These are phyloP conservation scores for Lolium rigidum DNA, from an alignment of 176 grass and related monocot genomes.

Conservation along the genomic window DNA sequence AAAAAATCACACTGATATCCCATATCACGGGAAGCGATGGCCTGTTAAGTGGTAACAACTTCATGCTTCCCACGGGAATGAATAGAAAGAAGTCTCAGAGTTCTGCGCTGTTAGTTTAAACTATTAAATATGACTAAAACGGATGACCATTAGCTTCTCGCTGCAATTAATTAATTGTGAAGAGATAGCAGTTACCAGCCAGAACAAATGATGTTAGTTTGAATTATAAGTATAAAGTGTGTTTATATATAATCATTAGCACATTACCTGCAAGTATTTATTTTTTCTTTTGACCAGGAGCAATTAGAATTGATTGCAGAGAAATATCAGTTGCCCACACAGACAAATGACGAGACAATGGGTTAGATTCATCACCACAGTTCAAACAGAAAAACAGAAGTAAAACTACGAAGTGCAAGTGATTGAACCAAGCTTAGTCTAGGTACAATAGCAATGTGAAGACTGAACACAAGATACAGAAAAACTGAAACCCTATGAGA, in stretches of 20 bases:
- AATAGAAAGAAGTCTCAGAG: not conserved
- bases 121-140: not conserved
- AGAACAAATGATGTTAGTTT: constrained; percentile 24
- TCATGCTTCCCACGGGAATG: not conserved
- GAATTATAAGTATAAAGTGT: not conserved
- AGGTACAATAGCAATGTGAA: constrained; percentile 2
- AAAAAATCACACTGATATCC: not conserved
- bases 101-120: not conserved
- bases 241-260: not conserved
- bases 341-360: constrained; percentile 9
- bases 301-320: not conserved
- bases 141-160: not conserved
- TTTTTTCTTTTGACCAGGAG: not conserved
- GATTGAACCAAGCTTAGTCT: not conserved
- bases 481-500: constrained; percentile 20
- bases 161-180: not conserved
- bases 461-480: constrained; percentile 21
- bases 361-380: not conserved
- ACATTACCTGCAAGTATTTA: not conserved
- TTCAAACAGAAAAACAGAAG: constrained; percentile 11
- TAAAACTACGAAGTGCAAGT: constrained; percentile 2
- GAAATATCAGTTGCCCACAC: not conserved
- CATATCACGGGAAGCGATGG: not conserved
- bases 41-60: constrained; percentile 11
- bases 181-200: not conserved